Evolutionary conservation across 106 monocot genomes (phyloP).

Genomic region (Allium fistulosum): DNA sequence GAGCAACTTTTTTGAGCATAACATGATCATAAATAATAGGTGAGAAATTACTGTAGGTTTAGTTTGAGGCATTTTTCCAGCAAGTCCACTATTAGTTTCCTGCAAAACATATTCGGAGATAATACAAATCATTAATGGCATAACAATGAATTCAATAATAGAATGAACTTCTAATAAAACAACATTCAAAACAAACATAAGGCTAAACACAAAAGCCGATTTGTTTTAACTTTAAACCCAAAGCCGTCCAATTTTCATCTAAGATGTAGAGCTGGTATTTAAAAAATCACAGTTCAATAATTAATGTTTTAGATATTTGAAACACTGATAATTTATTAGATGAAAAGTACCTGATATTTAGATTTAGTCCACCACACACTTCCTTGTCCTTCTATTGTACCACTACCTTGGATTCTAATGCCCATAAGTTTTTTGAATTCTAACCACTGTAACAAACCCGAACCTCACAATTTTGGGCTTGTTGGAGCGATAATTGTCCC

Average conservation of each 20-base stretch:
- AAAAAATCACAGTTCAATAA: too few species aligned
- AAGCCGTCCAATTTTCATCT: too few species aligned
- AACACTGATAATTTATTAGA: too few species aligned
- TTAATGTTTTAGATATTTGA: too few species aligned
- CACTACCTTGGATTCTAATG: slow-evolving; percentile 37
- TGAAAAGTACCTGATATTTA: neutral
- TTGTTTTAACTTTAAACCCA: neutral
- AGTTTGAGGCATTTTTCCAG: slow-evolving; percentile 12
- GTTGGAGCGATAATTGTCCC: too few species aligned
- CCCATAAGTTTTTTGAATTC: slow-evolving; percentile 35
- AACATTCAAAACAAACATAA: neutral
- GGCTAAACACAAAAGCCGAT: neutral
- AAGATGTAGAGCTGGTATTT: too few species aligned
- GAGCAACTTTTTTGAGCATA: neutral
- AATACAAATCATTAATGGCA: neutral
- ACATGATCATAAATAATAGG: neutral
- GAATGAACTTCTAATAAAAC: neutral
- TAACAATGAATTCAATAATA: neutral
- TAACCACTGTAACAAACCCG: slow-evolving; percentile 36
- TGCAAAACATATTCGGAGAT: neutral
- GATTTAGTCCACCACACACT: slow-evolving; percentile 31
- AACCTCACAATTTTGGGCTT: too few species aligned
- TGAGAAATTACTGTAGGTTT: slow-evolving; percentile 24
- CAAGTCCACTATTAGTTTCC: neutral
- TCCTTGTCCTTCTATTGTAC: slow-evolving; percentile 31